Evolutionary conservation across 2,329 filamentous ascomycete species (phyloP).

Genomic region (Chaetomiaceae sp.): DNA sequence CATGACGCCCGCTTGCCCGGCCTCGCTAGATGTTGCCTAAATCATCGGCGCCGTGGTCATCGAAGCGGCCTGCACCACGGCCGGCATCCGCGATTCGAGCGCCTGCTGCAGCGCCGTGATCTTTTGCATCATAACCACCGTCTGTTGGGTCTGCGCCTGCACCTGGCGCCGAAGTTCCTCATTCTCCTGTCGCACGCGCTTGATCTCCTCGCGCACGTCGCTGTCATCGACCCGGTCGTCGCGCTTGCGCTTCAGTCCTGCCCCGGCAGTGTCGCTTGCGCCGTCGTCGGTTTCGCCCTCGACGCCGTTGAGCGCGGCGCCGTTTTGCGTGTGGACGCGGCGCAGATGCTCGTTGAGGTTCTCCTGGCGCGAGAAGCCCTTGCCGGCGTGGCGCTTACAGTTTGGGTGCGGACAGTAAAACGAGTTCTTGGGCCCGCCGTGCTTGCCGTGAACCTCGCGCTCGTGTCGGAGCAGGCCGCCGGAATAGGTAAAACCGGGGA

Average conservation of each 20-base stretch:
- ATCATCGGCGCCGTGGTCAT: constrained; percentile 18
- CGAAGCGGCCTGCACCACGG: constrained; percentile 3
- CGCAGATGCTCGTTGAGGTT: constrained; percentile 92
- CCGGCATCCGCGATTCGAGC: constrained; percentile 10
- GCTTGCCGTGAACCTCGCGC: constrained; percentile 87
- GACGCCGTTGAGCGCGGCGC: constrained; percentile 28
- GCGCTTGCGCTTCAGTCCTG: constrained; percentile 46
- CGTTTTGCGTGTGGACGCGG: constrained; percentile 68
- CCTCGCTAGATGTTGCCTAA: constrained; percentile 12
- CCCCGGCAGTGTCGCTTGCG: constrained; percentile 41
- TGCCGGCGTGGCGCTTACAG: constrained; percentile 84
- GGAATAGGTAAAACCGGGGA: constrained; percentile 91
- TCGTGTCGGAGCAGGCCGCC: constrained; percentile 86
- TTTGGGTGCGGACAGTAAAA: constrained; percentile 80
- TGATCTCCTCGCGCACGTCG: constrained; percentile 60
- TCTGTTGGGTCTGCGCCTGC: constrained; percentile 45
- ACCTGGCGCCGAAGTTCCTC: constrained; percentile 52
- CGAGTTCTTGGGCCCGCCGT: constrained; percentile 81
- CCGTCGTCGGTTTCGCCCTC: constrained; percentile 43
- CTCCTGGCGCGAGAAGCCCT: constrained; percentile 88
- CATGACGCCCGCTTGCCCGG: background rate
- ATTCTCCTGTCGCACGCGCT: constrained; percentile 62
- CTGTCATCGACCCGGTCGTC: constrained; percentile 27
- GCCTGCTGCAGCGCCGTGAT: constrained; percentile 20
- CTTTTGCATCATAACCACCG: constrained; percentile 23